These are phyloP conservation scores for Creolimax fragrantissima DNA, from an alignment of 78 protist species.

Conservation along the genomic window DNA sequence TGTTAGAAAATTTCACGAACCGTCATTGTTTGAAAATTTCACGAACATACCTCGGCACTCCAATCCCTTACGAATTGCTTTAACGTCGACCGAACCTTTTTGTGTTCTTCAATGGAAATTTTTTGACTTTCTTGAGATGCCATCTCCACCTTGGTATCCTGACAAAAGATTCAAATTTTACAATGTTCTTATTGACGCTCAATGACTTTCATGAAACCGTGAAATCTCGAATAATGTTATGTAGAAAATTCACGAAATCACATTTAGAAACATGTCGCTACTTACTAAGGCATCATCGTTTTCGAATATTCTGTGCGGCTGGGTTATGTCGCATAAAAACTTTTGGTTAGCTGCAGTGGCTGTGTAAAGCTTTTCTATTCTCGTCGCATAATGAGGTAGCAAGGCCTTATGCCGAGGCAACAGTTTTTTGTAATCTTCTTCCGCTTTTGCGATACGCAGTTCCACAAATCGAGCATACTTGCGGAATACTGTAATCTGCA, in stretches of 20 bases:
- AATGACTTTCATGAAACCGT: not conserved
- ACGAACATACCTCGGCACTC: no score
- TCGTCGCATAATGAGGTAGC: not conserved
- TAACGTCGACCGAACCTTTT: slow-evolving; percentile 46
- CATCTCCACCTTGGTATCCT: not conserved
- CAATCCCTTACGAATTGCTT: slow-evolving; percentile 61
- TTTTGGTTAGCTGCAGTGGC: not conserved
- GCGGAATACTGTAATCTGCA: not conserved
- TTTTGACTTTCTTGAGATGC: not conserved
- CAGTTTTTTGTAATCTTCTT: not conserved
- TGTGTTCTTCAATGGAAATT: not conserved
- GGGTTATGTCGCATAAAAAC: not conserved
- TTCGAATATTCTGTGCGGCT: not conserved
- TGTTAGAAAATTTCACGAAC: no score
- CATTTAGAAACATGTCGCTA: not conserved
- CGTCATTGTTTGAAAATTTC: no score
- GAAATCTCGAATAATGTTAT: not conserved
- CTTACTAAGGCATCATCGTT: not conserved
- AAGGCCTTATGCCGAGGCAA: not conserved
- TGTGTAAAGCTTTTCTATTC: not conserved
- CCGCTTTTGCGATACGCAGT: not conserved
- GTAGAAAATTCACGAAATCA: not conserved
- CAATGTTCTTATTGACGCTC: not conserved
- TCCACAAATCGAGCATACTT: not conserved
- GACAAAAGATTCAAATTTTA: not conserved